Percentiles rank a stretch among this genome's conserved stretches.
These are phyloP conservation scores for Trichophyton equinum DNA, from an alignment of 2,329 filamentous ascomycete species.

Conservation along the genomic window DNA sequence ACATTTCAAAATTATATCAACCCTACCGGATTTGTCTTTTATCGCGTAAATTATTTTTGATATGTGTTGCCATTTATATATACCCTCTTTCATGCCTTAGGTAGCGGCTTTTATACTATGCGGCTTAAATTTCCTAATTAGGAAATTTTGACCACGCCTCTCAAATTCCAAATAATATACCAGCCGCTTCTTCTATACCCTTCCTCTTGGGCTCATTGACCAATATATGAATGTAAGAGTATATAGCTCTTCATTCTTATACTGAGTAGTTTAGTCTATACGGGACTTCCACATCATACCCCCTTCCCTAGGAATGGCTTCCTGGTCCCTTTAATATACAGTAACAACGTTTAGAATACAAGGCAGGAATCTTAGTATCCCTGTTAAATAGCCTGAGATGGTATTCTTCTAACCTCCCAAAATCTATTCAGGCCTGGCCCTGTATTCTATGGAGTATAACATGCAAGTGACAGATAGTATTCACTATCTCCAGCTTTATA, in stretches of 20 bases:
- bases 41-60: neutral
- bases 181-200: neutral
- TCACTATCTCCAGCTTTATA: too few relatives aligned
- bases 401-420: too few relatives aligned
- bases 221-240: neutral
- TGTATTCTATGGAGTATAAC: too few relatives aligned
- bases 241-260: neutral
- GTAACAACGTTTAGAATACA: too few relatives aligned
- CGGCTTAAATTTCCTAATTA: neutral
- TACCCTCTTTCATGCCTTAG: neutral
- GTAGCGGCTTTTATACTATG: neutral
- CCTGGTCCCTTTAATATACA: neutral
- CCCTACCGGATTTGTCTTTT: neutral
- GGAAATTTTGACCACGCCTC: neutral
- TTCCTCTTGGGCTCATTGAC: too few relatives aligned
- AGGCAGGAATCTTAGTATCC: too few relatives aligned
- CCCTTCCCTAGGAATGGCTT: neutral
- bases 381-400: too few relatives aligned
- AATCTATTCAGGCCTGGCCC: too few relatives aligned
- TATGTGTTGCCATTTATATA: neutral
- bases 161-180: neutral
- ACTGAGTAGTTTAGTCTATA: neutral
- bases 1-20: neutral
- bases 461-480: too few relatives aligned
- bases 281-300: neutral